Evolutionary conservation across 345 rosid species (phyloP), one percentile per base, ranked within the genome.

Genomic region (Euphorbia lathyris): DNA sequence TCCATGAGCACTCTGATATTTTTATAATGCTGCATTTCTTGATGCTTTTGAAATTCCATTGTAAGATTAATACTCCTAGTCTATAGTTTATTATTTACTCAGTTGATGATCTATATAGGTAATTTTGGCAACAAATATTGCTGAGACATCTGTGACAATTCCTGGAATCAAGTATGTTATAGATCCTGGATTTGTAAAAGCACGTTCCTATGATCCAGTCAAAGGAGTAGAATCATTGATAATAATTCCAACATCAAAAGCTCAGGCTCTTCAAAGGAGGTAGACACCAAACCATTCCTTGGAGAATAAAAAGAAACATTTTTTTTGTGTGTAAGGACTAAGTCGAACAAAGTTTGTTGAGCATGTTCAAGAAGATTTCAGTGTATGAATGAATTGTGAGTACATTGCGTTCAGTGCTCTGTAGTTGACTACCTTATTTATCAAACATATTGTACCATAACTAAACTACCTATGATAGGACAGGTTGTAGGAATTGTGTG

Each of bases 231-330:
- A 94, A 76, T 89, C 97, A 34, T 76, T 94, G 83, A 74, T 79
- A 69, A 66, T 89, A 56, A 80, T 89, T 79, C 96, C 95, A 68
- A 84, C 86, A 62, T 94, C 98, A 59, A 89, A 94, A 79, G 93
- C 98, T 20, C 97, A 91, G 75, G 86, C 97, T 45, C 87, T 86
- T 77, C 98, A 89, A 75, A 88, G 97, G 82, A 89, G 97, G 97
- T 93, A 87, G 53, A 0, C 63, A 3, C 38, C 34, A 56, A 43
- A 47, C 67, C 52, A 53, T 52, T 32, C 71, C 19, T 59, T 3
- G 55, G 38, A 32, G 1, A 16, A 60, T 58, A 29, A 7, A 19
- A 19, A 47, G 55, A 58, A 13, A 50, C 32, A 10, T 66, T 16
- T 7, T 16, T 64, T 25, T 3, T 25, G 56, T 64, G 23, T n/a